phyloP scores from a whole-genome alignment of 768 basidiomycete genomes.

The Sarcodon sp. region DNA sequence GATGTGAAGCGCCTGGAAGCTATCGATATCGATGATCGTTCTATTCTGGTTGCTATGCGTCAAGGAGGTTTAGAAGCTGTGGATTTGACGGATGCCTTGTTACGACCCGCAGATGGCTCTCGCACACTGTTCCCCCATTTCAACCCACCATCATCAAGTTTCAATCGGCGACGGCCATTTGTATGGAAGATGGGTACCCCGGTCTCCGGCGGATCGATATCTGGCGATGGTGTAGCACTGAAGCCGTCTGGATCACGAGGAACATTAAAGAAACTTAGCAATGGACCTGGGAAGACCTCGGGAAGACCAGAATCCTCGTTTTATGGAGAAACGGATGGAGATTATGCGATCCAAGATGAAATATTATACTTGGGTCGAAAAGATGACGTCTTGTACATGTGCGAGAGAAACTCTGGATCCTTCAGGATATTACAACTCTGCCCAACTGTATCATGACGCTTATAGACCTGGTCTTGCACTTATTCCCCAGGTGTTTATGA shows the following conservation, averaged over 20 bases:
- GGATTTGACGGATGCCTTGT: slow-evolving; percentile 65
- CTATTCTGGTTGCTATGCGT: slow-evolving; percentile 75
- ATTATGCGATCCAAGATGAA: slow-evolving; percentile 39
- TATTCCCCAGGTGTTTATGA: too few relatives aligned
- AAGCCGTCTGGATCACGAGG: slow-evolving; percentile 24
- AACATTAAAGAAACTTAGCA: slow-evolving; percentile 35
- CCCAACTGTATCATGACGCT: slow-evolving; percentile 17
- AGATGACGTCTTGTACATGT: slow-evolving; percentile 68
- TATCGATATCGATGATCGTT: slow-evolving; percentile 63
- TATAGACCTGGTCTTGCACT: too few relatives aligned
- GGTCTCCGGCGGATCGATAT: slow-evolving; percentile 27
- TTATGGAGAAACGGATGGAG: slow-evolving; percentile 36
- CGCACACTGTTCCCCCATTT: slow-evolving; percentile 64
- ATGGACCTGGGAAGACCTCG: slow-evolving; percentile 32
- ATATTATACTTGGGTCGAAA: slow-evolving; percentile 73
- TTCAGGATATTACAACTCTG: slow-evolving; percentile 68
- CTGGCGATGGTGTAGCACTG: slow-evolving; percentile 11
- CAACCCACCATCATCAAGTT: slow-evolving; percentile 40
- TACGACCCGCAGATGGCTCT: slow-evolving; percentile 73
- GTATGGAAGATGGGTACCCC: slow-evolving; percentile 79
- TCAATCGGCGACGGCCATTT: slow-evolving; percentile 61
- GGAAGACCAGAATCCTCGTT: slow-evolving; percentile 36
- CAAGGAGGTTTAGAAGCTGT: slow-evolving; percentile 79
- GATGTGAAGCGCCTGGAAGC: slow-evolving; percentile 78
- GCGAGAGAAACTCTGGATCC: slow-evolving; percentile 59